Percentiles rank a stretch among this genome's conserved stretches.
phyloP scores from a whole-genome alignment of 805 yeast species.

The Brettanomyces sp. region DNA sequence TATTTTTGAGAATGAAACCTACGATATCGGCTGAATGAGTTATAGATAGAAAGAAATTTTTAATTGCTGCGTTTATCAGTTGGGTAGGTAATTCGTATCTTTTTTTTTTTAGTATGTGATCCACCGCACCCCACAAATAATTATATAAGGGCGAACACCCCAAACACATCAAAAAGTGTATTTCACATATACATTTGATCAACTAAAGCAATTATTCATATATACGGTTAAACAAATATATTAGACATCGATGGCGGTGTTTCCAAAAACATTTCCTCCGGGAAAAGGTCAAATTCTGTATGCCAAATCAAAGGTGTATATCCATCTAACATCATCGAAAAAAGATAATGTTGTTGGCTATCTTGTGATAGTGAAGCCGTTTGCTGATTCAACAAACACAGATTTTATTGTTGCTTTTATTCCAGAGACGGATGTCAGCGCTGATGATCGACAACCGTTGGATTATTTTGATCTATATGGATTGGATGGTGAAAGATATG shows the following conservation, averaged over 20 bases:
- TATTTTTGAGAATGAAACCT: too few species aligned
- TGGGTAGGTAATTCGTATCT: neutral
- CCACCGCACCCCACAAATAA: too few species aligned
- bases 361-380: constrained; percentile 52
- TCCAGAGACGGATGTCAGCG: constrained; percentile 39
- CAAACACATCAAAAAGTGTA: too few species aligned
- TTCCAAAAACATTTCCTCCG: constrained; percentile 13
- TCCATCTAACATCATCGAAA: constrained; percentile 71
- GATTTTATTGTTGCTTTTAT: constrained; percentile 61
- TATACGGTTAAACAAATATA: too few species aligned
- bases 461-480: constrained; percentile 30
- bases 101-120: too few species aligned
- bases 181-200: too few species aligned
- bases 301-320: constrained; percentile 62
- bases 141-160: too few species aligned
- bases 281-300: constrained; percentile 40
- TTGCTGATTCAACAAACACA: constrained; percentile 34
- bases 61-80: neutral
- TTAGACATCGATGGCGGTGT: neutral
- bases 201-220: too few species aligned
- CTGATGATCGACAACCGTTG: constrained; percentile 20
- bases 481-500: constrained; percentile 26
- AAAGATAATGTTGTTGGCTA: constrained; percentile 77
- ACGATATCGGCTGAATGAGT: too few species aligned
- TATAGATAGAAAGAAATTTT: too few species aligned